These are phyloP conservation scores for Leptographium lundbergii DNA, from an alignment of 2,329 filamentous ascomycete genomes.

Conservation along the genomic window DNA sequence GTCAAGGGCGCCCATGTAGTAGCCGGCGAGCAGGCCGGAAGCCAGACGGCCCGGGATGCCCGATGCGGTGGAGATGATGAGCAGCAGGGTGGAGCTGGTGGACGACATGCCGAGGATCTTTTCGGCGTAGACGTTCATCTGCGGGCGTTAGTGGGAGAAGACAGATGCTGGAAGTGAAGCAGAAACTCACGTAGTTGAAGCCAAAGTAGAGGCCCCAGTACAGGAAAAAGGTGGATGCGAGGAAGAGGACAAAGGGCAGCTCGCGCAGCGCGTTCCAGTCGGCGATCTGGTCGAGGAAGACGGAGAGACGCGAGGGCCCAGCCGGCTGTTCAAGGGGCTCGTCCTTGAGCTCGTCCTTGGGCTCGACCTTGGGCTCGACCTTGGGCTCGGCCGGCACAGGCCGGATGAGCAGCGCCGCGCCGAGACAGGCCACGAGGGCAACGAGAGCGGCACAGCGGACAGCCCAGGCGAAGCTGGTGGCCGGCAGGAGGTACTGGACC, in stretches of 20 bases:
- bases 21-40: slow-evolving; percentile 40
- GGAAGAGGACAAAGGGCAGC: slow-evolving; percentile 27
- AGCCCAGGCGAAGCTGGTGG: slow-evolving; percentile 53
- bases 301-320: background rate
- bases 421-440: slow-evolving; percentile 32
- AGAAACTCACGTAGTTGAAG: slow-evolving; percentile 31
- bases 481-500: slow-evolving; percentile 43
- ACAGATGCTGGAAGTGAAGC: background rate
- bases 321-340: background rate
- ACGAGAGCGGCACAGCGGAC: slow-evolving; percentile 49
- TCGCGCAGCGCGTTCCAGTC: slow-evolving; percentile 39
- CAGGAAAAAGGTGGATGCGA: slow-evolving; percentile 24
- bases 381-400: slow-evolving; percentile 18
- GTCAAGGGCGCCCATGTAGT: slow-evolving; percentile 39
- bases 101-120: slow-evolving; percentile 32
- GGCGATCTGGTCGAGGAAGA: slow-evolving; percentile 27
- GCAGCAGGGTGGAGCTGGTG: slow-evolving; percentile 36
- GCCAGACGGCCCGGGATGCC: slow-evolving; percentile 42
- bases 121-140: slow-evolving; percentile 20
- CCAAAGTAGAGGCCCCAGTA: slow-evolving; percentile 42
- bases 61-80: slow-evolving; percentile 44
- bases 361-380: background rate
- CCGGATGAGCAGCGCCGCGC: slow-evolving; percentile 29
- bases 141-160: background rate
- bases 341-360: no score